These are phyloP conservation scores for Teratosphaeria epicoccoides DNA, from an alignment of 2,329 filamentous ascomycete genomes.

Conservation along the genomic window DNA sequence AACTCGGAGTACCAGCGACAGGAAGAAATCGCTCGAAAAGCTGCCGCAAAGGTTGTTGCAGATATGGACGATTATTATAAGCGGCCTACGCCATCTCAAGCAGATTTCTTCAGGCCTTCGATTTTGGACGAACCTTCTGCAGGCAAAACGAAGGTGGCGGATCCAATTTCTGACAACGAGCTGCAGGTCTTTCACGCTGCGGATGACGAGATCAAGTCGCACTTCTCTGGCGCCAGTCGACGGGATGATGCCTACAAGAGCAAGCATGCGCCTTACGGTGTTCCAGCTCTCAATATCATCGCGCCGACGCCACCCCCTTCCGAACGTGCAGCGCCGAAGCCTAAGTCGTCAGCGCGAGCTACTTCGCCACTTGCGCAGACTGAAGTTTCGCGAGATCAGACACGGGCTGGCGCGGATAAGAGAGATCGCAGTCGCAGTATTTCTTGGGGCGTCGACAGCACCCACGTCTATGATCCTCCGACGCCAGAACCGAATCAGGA, in stretches of 20 bases:
- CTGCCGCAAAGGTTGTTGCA: slow-evolving; percentile 32
- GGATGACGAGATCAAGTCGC: slow-evolving; percentile 16
- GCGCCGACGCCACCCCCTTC: slow-evolving; percentile 46
- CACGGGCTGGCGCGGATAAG: slow-evolving; percentile 7
- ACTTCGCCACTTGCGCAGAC: slow-evolving; percentile 21
- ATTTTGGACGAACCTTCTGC: slow-evolving; percentile 30
- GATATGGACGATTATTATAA: slow-evolving; percentile 34
- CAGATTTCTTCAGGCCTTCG: slow-evolving; percentile 40
- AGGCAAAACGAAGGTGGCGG: slow-evolving; percentile 27
- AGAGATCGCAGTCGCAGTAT: slow-evolving; percentile 25
- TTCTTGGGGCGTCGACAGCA: slow-evolving; percentile 39
- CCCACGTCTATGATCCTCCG: slow-evolving; percentile 36
- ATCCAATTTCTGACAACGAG: slow-evolving; percentile 36
- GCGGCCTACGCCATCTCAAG: slow-evolving; percentile 28
- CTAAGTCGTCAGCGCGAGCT: slow-evolving; percentile 25
- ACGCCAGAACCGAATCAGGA: slow-evolving; percentile 34
- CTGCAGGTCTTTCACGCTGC: slow-evolving; percentile 34
- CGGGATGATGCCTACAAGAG: slow-evolving; percentile 5
- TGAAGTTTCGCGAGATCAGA: slow-evolving; percentile 7
- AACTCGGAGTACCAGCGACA: slow-evolving; percentile 14
- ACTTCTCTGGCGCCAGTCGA: slow-evolving; percentile 6
- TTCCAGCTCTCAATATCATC: slow-evolving; percentile 47
- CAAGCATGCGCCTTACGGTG: slow-evolving; percentile 22
- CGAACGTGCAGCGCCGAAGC: slow-evolving; percentile 26
- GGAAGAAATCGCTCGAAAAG: slow-evolving; percentile 20